Base-by-base conservation (phyloP, 1,284 basidiomycete genomes). In the Cutaneotrichosporon arboriforme region DNA sequence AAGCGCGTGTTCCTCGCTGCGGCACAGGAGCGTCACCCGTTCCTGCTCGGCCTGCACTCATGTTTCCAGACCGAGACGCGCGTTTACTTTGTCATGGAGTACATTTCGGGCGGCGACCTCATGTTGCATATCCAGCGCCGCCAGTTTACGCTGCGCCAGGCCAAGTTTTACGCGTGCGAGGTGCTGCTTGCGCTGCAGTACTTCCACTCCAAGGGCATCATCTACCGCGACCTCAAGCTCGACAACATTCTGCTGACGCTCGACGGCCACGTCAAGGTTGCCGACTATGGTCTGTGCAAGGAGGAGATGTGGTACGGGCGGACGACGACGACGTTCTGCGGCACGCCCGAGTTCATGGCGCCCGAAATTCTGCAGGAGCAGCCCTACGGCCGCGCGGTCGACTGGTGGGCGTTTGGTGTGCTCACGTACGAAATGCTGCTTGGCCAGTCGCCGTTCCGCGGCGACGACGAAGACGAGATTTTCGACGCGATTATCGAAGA, bases 381-480 rank as follows among this genome's bases (percentile, higher is more conserved):
- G 77, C 87, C 92, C 51, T 99, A 99, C 68, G 92, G 92, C 12
- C 87, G 92, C 41, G 96, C 96, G 5, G 96, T 98, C 47, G 96
- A 99, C 70, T 99, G 96, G 96, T 99, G 96, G 96, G 96, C 96
- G 8, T 98, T 98, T 70, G 96, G 96, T 61, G 94, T 99, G 8
- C 77, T 98, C 64, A 97, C 90, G 43, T 99, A 99, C 72, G 96
- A 98, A 77, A 99, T 99, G 96, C 78, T 99, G 51, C 81, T 98
- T 26, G 96, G 96, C 38, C 96, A 98, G 77, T 97, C 94, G 14
- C 96, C 96, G 3, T 99, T 98, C 85, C 86, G 94, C 49, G 96
- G 96, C 54, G 96, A 98, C 67, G 96, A 98, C 66, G 96, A 98
- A 74, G 96, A 99, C 72, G 96, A 99, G 79, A 98, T 98, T 61